Percentiles rank a stretch among this genome's conserved stretches.
Evolutionary conservation across 441 rosid genomes (phyloP).

Genomic region (Arabidopsis lyrata): DNA sequence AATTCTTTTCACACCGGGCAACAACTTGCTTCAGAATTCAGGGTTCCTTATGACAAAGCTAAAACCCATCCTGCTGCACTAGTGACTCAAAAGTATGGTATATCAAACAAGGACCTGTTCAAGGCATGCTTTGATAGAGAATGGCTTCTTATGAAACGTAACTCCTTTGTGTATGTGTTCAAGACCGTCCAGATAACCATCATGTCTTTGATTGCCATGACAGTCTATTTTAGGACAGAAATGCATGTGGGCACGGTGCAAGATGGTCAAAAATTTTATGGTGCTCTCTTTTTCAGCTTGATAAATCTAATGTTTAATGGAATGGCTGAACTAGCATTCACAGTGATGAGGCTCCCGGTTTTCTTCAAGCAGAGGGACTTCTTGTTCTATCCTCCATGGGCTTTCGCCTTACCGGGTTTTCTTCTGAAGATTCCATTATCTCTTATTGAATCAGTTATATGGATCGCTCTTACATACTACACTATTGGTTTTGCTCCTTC

Average conservation of each 20-base stretch:
- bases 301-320: constrained; percentile 77
- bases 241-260: constrained; percentile 56
- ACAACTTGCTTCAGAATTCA: constrained; percentile 53
- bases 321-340: constrained; percentile 70
- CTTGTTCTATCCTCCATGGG: constrained; percentile 76
- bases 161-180: constrained; percentile 69
- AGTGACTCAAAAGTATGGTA: constrained; percentile 72
- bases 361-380: constrained; percentile 74
- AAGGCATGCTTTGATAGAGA: constrained; percentile 76
- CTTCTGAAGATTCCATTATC: constrained; percentile 72
- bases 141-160: constrained; percentile 75
- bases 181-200: constrained; percentile 68
- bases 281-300: constrained; percentile 71
- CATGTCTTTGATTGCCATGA: constrained; percentile 59
- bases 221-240: constrained; percentile 65
- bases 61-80: constrained; percentile 66
- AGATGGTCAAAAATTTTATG: constrained; percentile 60
- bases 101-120: constrained; percentile 66
- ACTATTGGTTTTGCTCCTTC: constrained; percentile 77
- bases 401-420: constrained; percentile 69
- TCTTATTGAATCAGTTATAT: constrained; percentile 68
- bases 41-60: constrained; percentile 59
- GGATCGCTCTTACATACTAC: constrained; percentile 71
- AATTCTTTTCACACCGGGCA: constrained; percentile 59
- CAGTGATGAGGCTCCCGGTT: constrained; percentile 72